Evolutionary conservation across 768 basidiomycete species (phyloP).

Genomic region (Mycena latifolia): DNA sequence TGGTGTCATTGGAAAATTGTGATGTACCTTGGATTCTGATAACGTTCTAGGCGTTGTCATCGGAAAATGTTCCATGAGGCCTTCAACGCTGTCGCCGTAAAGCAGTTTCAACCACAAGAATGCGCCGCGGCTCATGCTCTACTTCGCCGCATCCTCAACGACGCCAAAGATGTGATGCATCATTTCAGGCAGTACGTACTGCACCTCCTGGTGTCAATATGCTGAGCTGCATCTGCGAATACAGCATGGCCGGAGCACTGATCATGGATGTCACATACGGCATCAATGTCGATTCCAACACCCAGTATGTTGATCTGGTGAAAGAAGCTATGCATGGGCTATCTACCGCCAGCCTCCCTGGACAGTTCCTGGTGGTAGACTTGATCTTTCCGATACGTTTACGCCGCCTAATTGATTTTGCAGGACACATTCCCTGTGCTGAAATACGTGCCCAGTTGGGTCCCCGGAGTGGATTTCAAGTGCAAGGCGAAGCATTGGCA

Average conservation of each 20-base stretch:
- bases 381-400: too few relatives aligned
- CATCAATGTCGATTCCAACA: slow-evolving; percentile 52
- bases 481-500: slow-evolving; percentile 50
- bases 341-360: slow-evolving; percentile 50
- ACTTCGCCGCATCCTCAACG: neutral
- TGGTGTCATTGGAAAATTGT: neutral
- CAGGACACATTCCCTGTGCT: slow-evolving; percentile 52
- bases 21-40: too few relatives aligned
- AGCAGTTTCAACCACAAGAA: neutral
- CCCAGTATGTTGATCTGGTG: slow-evolving; percentile 58
- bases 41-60: neutral
- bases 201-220: too few relatives aligned
- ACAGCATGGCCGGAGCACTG: slow-evolving; percentile 56
- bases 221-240: too few relatives aligned
- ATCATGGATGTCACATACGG: slow-evolving; percentile 62
- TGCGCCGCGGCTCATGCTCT: neutral
- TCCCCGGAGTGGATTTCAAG: slow-evolving; percentile 62
- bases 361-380: slow-evolving; percentile 54
- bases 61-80: neutral
- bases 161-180: neutral
- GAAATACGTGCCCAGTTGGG: slow-evolving; percentile 47
- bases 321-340: slow-evolving; percentile 52
- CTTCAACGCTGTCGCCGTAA: neutral
- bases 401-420: too few relatives aligned
- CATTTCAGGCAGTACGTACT: neutral